A percentile compares a stretch with the other conserved stretches of the same genome.
These are phyloP conservation scores for Santalum album DNA, from an alignment of 164 flowering plant genomes.

Conservation along the genomic window DNA sequence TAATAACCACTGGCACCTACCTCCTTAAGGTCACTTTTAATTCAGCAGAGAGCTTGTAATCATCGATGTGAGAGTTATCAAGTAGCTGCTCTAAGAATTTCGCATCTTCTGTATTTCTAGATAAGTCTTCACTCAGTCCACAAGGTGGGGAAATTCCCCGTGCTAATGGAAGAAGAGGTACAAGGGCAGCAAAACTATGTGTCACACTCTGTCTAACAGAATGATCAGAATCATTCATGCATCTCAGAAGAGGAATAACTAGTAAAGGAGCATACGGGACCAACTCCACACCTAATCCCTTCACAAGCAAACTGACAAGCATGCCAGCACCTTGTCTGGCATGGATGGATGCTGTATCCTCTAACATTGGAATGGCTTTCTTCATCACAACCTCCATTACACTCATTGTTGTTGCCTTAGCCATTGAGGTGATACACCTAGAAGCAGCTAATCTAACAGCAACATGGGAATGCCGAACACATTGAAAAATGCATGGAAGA, in stretches of 20 bases:
- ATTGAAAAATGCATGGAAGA: constrained; percentile 77
- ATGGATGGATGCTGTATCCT: constrained; percentile 57
- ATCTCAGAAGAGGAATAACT: constrained; percentile 91
- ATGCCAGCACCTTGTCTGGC: constrained; percentile 97
- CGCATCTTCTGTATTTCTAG: constrained; percentile 70
- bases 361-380: constrained; percentile 75
- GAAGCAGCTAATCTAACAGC: constrained; percentile 95
- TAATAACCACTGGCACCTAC: constrained; percentile 20
- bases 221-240: constrained; percentile 91
- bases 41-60: constrained; percentile 76
- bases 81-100: constrained; percentile 91
- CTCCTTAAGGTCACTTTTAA: constrained; percentile 82
- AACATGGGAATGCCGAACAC: constrained; percentile 79
- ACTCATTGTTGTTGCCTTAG: constrained; percentile 61
- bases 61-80: constrained; percentile 91
- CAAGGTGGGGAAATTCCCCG: constrained; percentile 75
- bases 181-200: constrained; percentile 96
- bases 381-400: constrained; percentile 85
- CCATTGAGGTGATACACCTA: constrained; percentile 92
- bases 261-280: constrained; percentile 85
- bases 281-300: constrained; percentile 77
- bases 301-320: constrained; percentile 87
- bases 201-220: constrained; percentile 94
- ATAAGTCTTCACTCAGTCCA: constrained; percentile 57
- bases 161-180: constrained; percentile 97